A percentile compares a stretch with the other conserved stretches of the same genome.
These are phyloP conservation scores for Saccharomycopsis olivae DNA, from an alignment of 805 yeast species.

Conservation along the genomic window DNA sequence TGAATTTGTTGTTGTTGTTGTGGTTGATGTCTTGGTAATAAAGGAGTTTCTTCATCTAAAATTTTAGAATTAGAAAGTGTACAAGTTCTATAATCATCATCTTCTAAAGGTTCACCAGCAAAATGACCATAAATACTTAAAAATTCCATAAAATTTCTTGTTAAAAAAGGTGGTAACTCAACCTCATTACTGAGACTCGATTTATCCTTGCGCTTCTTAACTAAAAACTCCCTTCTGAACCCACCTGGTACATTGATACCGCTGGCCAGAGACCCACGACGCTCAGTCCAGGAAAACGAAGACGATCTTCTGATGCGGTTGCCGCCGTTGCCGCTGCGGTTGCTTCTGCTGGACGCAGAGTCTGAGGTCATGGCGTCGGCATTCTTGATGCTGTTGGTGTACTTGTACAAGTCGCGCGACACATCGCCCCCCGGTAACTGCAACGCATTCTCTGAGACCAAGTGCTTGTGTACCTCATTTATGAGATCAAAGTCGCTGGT, in stretches of 20 bases:
- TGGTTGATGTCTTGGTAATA: conserved; percentile 18
- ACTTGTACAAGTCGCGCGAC: conserved; percentile 27
- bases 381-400: conserved; percentile 14
- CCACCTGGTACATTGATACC: conserved; percentile 75
- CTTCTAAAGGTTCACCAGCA: conserved; percentile 75
- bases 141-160: conserved; percentile 69
- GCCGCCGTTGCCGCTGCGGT: conserved; percentile 2
- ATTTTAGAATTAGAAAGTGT: conserved; percentile 31
- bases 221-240: conserved; percentile 60
- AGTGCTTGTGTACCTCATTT: conserved; percentile 18
- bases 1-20: background rate
- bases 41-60: conserved; percentile 22
- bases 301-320: conserved; percentile 12
- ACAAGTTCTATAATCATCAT: conserved; percentile 41
- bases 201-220: conserved; percentile 25
- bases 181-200: conserved; percentile 15
- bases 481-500: conserved; percentile 14
- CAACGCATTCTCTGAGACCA: conserved; percentile 19
- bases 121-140: conserved; percentile 74
- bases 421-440: conserved; percentile 27
- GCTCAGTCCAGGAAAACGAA: conserved; percentile 20
- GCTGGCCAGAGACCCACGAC: conserved; percentile 58
- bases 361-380: background rate
- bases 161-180: conserved; percentile 33
- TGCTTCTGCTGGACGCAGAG: conserved; percentile 1